Evolutionary conservation across 805 yeast genomes (phyloP).

Genomic region (Candida andamanensis): DNA sequence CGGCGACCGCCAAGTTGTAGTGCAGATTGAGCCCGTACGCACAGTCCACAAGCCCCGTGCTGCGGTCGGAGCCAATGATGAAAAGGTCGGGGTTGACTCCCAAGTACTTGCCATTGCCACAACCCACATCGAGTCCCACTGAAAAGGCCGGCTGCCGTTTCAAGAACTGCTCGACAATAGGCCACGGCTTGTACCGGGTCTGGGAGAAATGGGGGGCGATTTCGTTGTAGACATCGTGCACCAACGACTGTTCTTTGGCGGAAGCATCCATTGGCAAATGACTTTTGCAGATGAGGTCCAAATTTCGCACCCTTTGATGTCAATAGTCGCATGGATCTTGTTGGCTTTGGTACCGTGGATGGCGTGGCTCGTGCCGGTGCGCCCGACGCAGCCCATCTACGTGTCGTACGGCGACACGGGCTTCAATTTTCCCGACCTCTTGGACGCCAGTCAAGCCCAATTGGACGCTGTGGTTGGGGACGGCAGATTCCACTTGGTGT

Average conservation of each 20-base stretch:
- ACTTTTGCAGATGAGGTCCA: background rate
- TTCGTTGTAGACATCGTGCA: conserved; percentile 88
- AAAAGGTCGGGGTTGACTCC: conserved; percentile 62
- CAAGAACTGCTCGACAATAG: conserved; percentile 76
- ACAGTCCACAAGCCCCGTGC: conserved; percentile 63
- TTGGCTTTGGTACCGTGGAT: too few relatives aligned
- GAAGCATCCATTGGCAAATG: too few relatives aligned
- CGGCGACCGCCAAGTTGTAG: conserved; percentile 69
- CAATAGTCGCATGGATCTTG: too few relatives aligned
- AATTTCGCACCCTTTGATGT: too few relatives aligned
- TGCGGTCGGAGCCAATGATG: conserved; percentile 71
- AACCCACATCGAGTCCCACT: conserved; percentile 89
- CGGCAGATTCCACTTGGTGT: conserved; percentile 4
- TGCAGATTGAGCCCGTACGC: conserved; percentile 42
- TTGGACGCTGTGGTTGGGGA: conserved; percentile 15
- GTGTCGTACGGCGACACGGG: conserved; percentile 33
- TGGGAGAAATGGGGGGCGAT: conserved; percentile 92
- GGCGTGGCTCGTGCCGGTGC: too few relatives aligned
- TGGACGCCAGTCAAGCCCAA: conserved; percentile 41
- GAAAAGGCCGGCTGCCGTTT: conserved; percentile 44
- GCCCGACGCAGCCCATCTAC: too few relatives aligned
- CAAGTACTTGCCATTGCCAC: conserved; percentile 94
- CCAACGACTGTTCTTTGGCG: conserved; percentile 76
- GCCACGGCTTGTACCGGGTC: conserved; percentile 97
- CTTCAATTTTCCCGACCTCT: conserved; percentile 62